Evolutionary conservation across 2,329 filamentous ascomycete species (phyloP), one percentile per base, ranked within the genome.

Genomic region (Cryphonectria japonica): DNA sequence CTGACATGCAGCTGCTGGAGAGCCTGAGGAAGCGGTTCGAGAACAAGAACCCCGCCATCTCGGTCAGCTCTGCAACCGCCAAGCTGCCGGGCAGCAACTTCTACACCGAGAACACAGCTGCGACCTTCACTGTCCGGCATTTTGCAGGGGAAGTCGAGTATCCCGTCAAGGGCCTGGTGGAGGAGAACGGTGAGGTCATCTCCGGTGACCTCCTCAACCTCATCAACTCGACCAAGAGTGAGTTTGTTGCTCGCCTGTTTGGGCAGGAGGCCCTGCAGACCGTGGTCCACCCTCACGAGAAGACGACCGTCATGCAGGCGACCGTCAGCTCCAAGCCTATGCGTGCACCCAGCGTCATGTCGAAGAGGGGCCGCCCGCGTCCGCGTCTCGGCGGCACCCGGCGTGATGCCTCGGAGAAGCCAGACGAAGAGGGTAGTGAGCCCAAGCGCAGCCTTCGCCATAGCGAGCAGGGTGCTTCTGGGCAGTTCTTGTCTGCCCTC

Each of bases 71-170:
- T 63, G 85, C 93, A 1, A 95, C 90, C 0, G 88, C 93, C 39
- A 90, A 91, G 74, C 85, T 97, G 37, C 93, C 93, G 7, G 94
- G 95, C 67, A 96, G 93, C 83, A 97, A 97, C 80, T 97, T 97
- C 80, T 85, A 91, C 66, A 95, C 95, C 0, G 91, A 93, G 73
- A 97, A 97, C 80, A 87, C 89, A 0, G 86, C 92, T 0, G 92
- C 94, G 6, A 88, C 88, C 13, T 99, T 99, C 82, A 95, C 94
- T 0, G 91, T 99, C 70, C 94, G 93, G 80, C 96, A 99, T 81
- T 99, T 97, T 80, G 95, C 95, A 54, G 96, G 96, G 66, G 96
- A 98, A 79, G 93, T 99, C 6, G 96, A 99, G 73, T 99, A 99
- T 78, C 91, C 93, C 2, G 88, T 97, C 72, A 91, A 92, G 76